Percentiles rank a stretch among this genome's conserved stretches.
Evolutionary conservation across 2,329 filamentous ascomycete genomes (phyloP).

Genomic region (Claviceps monticola): DNA sequence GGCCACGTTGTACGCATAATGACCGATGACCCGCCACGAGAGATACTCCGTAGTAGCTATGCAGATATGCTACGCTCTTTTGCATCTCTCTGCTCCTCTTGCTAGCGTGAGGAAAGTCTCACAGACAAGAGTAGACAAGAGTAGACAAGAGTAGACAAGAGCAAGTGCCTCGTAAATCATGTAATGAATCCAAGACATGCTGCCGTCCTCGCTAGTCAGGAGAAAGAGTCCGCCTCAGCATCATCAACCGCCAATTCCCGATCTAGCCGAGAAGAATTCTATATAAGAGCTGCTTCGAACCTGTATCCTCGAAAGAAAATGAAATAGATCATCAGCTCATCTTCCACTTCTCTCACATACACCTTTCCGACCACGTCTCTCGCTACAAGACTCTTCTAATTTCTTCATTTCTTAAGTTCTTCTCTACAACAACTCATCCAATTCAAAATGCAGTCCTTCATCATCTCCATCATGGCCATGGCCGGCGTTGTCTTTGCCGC

Average conservation of each 20-base stretch:
- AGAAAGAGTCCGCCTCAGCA: background rate
- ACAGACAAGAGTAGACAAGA: background rate
- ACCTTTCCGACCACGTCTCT: too few relatives aligned
- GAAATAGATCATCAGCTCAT: background rate
- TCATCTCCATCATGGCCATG: conserved; percentile 1
- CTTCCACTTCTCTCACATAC: too few relatives aligned
- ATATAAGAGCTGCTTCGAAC: too few relatives aligned
- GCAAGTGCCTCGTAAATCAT: background rate
- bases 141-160: background rate
- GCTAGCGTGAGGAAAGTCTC: background rate
- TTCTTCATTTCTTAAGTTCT: background rate
- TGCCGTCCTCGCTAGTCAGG: background rate
- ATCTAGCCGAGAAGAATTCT: background rate
- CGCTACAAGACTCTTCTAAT: background rate
- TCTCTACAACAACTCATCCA: background rate
- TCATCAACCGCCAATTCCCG: background rate
- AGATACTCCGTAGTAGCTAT: too few relatives aligned
- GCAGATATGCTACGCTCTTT: background rate
- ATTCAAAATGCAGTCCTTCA: conserved; percentile 3
- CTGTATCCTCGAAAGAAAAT: too few relatives aligned
- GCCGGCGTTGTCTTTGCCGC: conserved; percentile 1
- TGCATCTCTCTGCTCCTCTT: background rate
- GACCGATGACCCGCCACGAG: too few relatives aligned
- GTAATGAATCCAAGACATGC: background rate
- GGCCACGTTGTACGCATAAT: too few relatives aligned